Evolutionary conservation across 1,284 basidiomycete genomes (phyloP).

Genomic region (Trichosporon ovoides): DNA sequence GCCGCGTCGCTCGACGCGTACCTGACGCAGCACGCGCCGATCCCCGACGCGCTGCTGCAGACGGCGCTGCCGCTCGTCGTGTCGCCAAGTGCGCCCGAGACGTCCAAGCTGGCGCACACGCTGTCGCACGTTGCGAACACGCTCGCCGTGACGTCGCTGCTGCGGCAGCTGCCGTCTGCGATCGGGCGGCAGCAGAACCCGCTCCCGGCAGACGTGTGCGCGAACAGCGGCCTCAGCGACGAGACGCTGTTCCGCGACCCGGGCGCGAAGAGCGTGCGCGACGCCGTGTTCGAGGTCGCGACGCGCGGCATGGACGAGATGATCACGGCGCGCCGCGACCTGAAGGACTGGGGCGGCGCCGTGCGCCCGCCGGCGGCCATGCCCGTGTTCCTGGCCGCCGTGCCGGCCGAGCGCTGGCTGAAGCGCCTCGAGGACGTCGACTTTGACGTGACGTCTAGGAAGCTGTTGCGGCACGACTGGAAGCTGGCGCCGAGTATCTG

Average conservation of each 20-base stretch:
- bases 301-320: slow-evolving; percentile 86
- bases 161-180: slow-evolving; percentile 72
- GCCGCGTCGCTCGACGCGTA: slow-evolving; percentile 67
- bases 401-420: slow-evolving; percentile 65
- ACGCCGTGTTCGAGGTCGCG: slow-evolving; percentile 82
- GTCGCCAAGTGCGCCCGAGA: slow-evolving; percentile 54
- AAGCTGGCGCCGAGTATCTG: slow-evolving; percentile 79
- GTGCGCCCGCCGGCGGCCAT: slow-evolving; percentile 60
- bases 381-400: slow-evolving; percentile 72
- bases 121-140: slow-evolving; percentile 53
- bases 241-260: slow-evolving; percentile 76
- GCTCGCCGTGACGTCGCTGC: slow-evolving; percentile 54
- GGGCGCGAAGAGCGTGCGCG: slow-evolving; percentile 40
- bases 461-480: slow-evolving; percentile 72
- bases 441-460: slow-evolving; percentile 75
- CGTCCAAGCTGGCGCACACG: slow-evolving; percentile 64
- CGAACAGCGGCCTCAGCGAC: slow-evolving; percentile 71
- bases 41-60: slow-evolving; percentile 72
- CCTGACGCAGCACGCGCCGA: slow-evolving; percentile 67
- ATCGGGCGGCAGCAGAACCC: slow-evolving; percentile 64
- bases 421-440: slow-evolving; percentile 66
- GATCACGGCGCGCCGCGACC: slow-evolving; percentile 71
- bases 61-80: slow-evolving; percentile 68
- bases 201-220: slow-evolving; percentile 77
- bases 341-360: slow-evolving; percentile 60